A percentile compares a stretch with the other conserved stretches of the same genome.
Conservation (phyloP, 2,329 filamentous ascomycete genomes). For the Aspergillus japonicus region DNA sequence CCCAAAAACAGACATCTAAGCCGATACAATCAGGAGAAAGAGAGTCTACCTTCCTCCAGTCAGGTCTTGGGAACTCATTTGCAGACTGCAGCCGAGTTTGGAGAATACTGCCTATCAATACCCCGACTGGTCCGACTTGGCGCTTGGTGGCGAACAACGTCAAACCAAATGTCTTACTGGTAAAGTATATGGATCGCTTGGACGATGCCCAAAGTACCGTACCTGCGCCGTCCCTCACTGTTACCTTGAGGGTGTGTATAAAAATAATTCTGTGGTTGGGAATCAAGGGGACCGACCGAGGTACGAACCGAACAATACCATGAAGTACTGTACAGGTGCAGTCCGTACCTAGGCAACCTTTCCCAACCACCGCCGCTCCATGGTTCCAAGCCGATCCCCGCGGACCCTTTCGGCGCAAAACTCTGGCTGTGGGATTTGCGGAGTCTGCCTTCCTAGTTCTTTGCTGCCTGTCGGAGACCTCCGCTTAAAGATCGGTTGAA, state of each 20-base stretch:
- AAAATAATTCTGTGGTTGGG: not conserved
- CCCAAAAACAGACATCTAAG: not conserved
- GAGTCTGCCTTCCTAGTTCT: not conserved
- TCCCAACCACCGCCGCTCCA: conserved; percentile 3
- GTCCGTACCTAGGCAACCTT: not conserved
- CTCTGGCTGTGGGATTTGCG: not conserved
- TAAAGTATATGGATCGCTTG: not conserved
- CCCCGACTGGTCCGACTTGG: conserved; percentile 5
- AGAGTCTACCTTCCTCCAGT: not conserved
- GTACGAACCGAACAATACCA: not conserved
- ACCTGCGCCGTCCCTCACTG: not conserved
- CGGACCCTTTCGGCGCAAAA: conserved; percentile 2
- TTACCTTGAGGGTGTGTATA: not conserved
- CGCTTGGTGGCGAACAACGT: conserved; percentile 7
- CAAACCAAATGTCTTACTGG: not conserved
- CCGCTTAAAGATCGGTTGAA: not conserved
- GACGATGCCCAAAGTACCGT: not conserved
- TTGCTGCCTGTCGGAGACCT: not conserved
- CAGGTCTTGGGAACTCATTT: not conserved
- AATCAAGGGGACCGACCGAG: not conserved
- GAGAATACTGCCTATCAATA: not conserved
- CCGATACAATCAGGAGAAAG: not conserved
- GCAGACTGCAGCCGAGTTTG: not conserved
- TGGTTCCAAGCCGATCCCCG: conserved; percentile 4
- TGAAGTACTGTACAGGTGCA: too few relatives aligned